Conservation (phyloP, 192 early-diverging fungal species). For the Linnemannia elongata region DNA sequence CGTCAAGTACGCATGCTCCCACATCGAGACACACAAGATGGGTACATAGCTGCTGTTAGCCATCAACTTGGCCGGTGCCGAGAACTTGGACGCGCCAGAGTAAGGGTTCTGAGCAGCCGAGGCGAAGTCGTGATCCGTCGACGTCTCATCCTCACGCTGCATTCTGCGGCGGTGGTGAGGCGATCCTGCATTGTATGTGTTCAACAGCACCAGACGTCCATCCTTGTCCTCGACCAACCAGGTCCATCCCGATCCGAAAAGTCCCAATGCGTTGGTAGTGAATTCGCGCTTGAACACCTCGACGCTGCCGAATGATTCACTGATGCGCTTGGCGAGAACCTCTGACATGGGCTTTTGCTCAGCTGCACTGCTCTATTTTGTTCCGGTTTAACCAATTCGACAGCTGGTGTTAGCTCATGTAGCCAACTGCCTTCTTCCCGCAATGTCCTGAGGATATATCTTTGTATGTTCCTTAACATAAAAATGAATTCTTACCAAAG, state of each 20-base stretch:
- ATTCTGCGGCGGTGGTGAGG: slow-evolving; percentile 56
- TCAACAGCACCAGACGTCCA: slow-evolving; percentile 48
- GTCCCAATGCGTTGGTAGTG: slow-evolving; percentile 52
- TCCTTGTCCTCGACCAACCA: slow-evolving; percentile 58
- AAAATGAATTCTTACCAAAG: slow-evolving; percentile 42
- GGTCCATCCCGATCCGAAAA: slow-evolving; percentile 65
- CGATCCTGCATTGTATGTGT: slow-evolving; percentile 62
- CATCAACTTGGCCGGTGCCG: slow-evolving; percentile 44
- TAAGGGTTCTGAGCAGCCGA: slow-evolving; percentile 43
- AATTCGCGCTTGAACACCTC: slow-evolving; percentile 57
- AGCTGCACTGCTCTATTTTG: background rate
- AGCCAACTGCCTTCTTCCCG: background rate
- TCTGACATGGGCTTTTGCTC: slow-evolving; percentile 39
- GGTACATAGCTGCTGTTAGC: slow-evolving; percentile 58
- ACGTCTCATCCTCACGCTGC: slow-evolving; percentile 43
- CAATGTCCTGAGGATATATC: background rate
- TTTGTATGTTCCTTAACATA: background rate
- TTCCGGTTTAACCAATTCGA: too few species aligned
- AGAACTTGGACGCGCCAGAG: slow-evolving; percentile 48
- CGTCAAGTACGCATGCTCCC: slow-evolving; percentile 62
- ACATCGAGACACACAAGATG: slow-evolving; percentile 56
- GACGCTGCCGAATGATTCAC: slow-evolving; percentile 38
- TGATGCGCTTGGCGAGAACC: slow-evolving; percentile 27
- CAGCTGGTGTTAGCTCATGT: too few species aligned
- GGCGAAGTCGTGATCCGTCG: slow-evolving; percentile 41